These are phyloP conservation scores for Raffaelea deltoideospora DNA, from an alignment of 2,329 filamentous ascomycete species.

Conservation along the genomic window DNA sequence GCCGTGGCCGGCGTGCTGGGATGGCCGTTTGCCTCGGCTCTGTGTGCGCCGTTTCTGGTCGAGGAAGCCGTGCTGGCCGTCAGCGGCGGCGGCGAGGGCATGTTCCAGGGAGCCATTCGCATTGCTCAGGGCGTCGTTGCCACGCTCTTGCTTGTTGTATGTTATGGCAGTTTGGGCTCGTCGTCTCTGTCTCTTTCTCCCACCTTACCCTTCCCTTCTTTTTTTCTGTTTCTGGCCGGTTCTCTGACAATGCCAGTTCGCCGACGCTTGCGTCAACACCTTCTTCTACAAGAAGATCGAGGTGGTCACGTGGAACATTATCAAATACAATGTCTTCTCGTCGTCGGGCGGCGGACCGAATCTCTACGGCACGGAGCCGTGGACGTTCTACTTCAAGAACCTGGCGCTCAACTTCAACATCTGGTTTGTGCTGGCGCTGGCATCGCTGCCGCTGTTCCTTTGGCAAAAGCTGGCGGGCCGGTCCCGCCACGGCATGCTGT, in stretches of 20 bases:
- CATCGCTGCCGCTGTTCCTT: conserved; percentile 59
- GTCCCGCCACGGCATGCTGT: conserved; percentile 48
- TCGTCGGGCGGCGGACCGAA: conserved; percentile 67
- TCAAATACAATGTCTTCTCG: conserved; percentile 89
- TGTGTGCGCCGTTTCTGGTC: conserved; percentile 64
- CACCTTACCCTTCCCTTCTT: not conserved
- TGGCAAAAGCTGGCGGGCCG: conserved; percentile 53
- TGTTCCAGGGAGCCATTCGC: conserved; percentile 44
- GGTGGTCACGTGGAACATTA: conserved; percentile 79
- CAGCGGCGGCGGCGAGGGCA: conserved; percentile 39
- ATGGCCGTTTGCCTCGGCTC: conserved; percentile 84
- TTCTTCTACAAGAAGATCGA: conserved; percentile 73
- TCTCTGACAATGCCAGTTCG: conserved; percentile 31
- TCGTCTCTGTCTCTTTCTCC: conserved; percentile 8
- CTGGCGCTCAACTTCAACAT: conserved; percentile 87
- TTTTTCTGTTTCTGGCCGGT: conserved; percentile 1
- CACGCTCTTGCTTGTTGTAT: conserved; percentile 54
- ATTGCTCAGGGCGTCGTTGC: conserved; percentile 52
- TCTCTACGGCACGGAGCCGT: conserved; percentile 90
- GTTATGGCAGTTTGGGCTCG: conserved; percentile 15
- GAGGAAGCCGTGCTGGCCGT: conserved; percentile 51
- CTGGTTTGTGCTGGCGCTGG: conserved; percentile 72
- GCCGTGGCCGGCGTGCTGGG: conserved; percentile 72
- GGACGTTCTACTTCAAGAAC: conserved; percentile 93
- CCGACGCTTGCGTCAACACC: conserved; percentile 59